phyloP scores from a whole-genome alignment of 805 yeast species.

The Wickerhamomyces sydowiorum region DNA sequence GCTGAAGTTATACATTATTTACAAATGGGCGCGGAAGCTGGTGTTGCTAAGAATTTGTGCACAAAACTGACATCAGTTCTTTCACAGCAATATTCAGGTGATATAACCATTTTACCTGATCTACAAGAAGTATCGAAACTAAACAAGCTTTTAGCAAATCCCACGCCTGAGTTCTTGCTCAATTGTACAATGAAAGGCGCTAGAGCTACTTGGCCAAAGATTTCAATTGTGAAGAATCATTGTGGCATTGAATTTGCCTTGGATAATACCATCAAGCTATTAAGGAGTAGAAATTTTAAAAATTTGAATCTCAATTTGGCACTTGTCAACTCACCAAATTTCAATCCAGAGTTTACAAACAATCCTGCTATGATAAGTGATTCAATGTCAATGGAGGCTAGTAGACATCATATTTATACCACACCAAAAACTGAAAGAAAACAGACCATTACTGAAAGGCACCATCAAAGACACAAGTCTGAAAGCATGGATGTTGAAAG shows the following conservation, averaged over 20 bases:
- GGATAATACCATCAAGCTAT: constrained; percentile 67
- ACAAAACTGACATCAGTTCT: constrained; percentile 71
- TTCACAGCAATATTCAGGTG: constrained; percentile 88
- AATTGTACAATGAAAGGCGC: constrained; percentile 79
- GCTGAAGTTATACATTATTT: constrained; percentile 76
- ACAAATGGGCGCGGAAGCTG: constrained; percentile 68
- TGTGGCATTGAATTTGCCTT: constrained; percentile 86
- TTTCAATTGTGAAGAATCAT: constrained; percentile 80
- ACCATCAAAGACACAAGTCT: constrained; percentile 21
- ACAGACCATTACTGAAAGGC: background rate
- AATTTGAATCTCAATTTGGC: constrained; percentile 19
- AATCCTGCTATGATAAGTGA: constrained; percentile 1
- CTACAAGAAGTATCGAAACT: constrained; percentile 51
- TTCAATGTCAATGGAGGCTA: constrained; percentile 2
- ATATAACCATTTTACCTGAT: constrained; percentile 87
- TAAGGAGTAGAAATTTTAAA: constrained; percentile 57
- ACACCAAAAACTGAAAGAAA: background rate
- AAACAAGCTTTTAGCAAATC: constrained; percentile 65
- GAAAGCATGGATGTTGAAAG: constrained; percentile 16
- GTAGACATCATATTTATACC: background rate
- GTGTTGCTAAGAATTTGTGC: constrained; percentile 65
- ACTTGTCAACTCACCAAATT: constrained; percentile 18
- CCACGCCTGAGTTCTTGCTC: constrained; percentile 68
- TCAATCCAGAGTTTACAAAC: background rate
- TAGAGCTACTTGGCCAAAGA: constrained; percentile 88